Base-by-base conservation (phyloP, 1,284 basidiomycete genomes). In the Rhodotorula sp. region DNA sequence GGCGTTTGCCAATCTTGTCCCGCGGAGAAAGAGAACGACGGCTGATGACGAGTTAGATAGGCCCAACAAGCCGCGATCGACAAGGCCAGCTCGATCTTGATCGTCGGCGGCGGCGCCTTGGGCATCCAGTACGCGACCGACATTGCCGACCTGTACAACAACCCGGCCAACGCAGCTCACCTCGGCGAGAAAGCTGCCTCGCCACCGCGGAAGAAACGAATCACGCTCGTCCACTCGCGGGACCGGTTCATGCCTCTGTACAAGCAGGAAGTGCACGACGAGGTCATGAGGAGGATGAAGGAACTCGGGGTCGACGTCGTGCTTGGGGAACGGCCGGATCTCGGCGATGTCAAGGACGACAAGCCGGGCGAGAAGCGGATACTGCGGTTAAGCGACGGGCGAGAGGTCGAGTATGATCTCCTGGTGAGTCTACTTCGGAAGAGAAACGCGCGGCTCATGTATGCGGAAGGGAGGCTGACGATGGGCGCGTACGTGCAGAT, bases 181-280 rank as follows among this genome's bases (percentile, higher is more conserved):
- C 47, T 65, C 18, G 70, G 59, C 46, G 52, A 65, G 57, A 29
- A 46, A 23, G 46, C 58, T 23, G 39, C 26, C 8, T 26, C 46
- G 26, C 54, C 52, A 2, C 67, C 70, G 21, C 52, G 56, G 8
- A 63, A 62, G 62, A 78, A 79, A 78, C 78, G 81, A 3, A 86
- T 91, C 3, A 89, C 88, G 0, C 83, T 91, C n/a, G 81, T 91
- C 0, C 89, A 91, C 78, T 89, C 88, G 0, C 84, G 90, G 5
- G 73, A 81, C 23, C 84, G 83, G 31, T 83, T 91, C 10, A 82
- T 91, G 29, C 87, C 88, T 0, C 80, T 84, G 21, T 91, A 89
- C 77, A 84, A 88, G 66, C 79, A 83, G 34, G 82, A 78, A 49
- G 84, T 91, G 82, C 87, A 89, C 62, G 76, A 72, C 4, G 70